Conservation (phyloP, 352 stramenopile genomes). For the Pythium myriotylum region DNA sequence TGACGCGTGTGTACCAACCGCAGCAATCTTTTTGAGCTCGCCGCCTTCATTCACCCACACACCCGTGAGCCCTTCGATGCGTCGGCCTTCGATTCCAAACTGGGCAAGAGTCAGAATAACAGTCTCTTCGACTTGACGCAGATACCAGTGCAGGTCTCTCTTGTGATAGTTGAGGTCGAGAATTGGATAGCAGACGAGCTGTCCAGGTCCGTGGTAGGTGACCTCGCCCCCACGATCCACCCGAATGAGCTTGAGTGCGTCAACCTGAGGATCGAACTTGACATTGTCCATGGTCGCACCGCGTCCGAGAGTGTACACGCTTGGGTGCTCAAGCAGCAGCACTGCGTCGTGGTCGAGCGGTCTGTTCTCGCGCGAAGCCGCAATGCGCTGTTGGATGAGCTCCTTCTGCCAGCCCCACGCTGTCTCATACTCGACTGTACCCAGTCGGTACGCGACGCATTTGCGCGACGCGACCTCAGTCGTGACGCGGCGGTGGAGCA, state of each 20-base stretch:
- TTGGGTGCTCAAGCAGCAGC: constrained; percentile 94
- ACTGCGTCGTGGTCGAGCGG: constrained; percentile 82
- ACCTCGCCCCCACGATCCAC: constrained; percentile 99
- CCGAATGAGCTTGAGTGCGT: constrained; percentile 90
- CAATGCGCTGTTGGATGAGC: constrained; percentile 80
- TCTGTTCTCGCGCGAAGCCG: constrained; percentile 42
- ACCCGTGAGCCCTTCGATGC: constrained; percentile 92
- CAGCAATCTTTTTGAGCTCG: constrained; percentile 94
- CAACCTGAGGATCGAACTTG: constrained; percentile 51
- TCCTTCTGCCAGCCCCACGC: constrained; percentile 89
- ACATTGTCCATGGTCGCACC: constrained; percentile 80
- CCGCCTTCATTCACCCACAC: constrained; percentile 94
- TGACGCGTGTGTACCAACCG: constrained; percentile 94
- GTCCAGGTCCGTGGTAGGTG: constrained; percentile 98
- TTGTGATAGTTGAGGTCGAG: constrained; percentile 94
- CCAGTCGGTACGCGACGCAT: constrained; percentile 71
- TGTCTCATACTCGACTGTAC: constrained; percentile 79
- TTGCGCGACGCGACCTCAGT: constrained; percentile 31
- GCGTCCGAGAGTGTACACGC: constrained; percentile 96
- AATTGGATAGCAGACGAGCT: constrained; percentile 98
- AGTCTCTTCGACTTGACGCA: constrained; percentile 95
- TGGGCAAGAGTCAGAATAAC: constrained; percentile 91
- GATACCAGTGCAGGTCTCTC: constrained; percentile 98
- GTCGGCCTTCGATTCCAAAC: constrained; percentile 87
- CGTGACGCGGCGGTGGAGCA: constrained; percentile 10